These are phyloP conservation scores for Fusarium marasasianum DNA, from an alignment of 2,329 filamentous ascomycete genomes.

Conservation along the genomic window DNA sequence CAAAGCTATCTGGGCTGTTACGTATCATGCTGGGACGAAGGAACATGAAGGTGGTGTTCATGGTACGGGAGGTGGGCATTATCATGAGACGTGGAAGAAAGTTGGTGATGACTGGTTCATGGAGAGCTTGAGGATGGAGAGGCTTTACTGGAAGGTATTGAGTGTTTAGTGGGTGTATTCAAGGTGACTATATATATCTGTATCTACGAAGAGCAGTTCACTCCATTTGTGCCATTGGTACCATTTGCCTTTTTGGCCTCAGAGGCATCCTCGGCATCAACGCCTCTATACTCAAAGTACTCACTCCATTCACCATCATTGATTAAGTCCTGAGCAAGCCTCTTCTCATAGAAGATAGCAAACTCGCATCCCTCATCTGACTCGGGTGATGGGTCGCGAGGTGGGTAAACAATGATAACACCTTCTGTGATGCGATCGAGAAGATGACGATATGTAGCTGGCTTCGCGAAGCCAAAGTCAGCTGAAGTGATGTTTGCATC, in stretches of 20 bases:
- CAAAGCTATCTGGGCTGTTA: conserved; percentile 4
- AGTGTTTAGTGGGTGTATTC: background rate
- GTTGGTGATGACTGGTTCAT: conserved; percentile 26
- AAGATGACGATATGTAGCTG: conserved; percentile 46
- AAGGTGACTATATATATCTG: background rate
- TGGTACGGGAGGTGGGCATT: conserved; percentile 18
- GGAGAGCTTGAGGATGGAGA: conserved; percentile 17
- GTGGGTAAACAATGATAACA: conserved; percentile 46
- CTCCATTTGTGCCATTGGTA: background rate
- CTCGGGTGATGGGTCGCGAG: conserved; percentile 33
- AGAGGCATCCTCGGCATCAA: conserved; percentile 39
- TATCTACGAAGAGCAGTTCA: background rate
- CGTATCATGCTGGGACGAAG: conserved; percentile 12
- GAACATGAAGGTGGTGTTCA: background rate
- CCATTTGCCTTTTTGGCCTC: background rate
- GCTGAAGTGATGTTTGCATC: conserved; percentile 41
- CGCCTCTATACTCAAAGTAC: conserved; percentile 51
- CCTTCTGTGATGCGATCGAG: conserved; percentile 45
- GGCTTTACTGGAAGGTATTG: conserved; percentile 24
- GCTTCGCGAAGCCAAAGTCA: conserved; percentile 51
- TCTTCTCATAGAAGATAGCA: conserved; percentile 48
- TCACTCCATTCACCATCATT: conserved; percentile 48
- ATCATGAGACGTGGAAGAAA: conserved; percentile 25
- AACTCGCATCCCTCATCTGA: conserved; percentile 51
- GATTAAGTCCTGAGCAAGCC: conserved; percentile 44